Evolutionary conservation across 2,329 filamentous ascomycete species (phyloP).

Genomic region (Podosphaera aphanis): DNA sequence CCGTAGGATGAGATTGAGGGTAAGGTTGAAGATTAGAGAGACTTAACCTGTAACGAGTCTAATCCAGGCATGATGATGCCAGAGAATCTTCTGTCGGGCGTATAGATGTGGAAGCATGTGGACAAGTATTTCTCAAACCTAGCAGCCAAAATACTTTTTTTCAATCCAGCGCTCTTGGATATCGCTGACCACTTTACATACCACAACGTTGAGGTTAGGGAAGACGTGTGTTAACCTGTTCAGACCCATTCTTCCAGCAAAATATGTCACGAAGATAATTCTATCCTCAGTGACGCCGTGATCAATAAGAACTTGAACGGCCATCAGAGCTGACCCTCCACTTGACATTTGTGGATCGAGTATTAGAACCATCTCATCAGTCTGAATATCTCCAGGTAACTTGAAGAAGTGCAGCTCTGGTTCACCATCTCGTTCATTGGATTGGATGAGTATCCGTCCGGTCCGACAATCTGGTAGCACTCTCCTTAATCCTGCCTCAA

Average conservation of each 20-base stretch:
- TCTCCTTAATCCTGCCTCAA: slow-evolving; percentile 70
- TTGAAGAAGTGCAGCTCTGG: slow-evolving; percentile 82
- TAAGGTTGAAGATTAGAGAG: no score
- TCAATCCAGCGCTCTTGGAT: slow-evolving; percentile 39
- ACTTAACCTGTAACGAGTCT: no score
- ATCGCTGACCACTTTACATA: slow-evolving; percentile 60
- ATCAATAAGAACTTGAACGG: slow-evolving; percentile 83
- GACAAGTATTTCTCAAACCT: not conserved
- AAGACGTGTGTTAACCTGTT: slow-evolving; percentile 75
- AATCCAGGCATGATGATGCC: no score
- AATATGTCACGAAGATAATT: slow-evolving; percentile 85
- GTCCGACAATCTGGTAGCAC: slow-evolving; percentile 84
- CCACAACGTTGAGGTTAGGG: slow-evolving; percentile 64
- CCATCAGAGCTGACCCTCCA: slow-evolving; percentile 72
- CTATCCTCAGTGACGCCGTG: slow-evolving; percentile 66
- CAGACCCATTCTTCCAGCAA: slow-evolving; percentile 62
- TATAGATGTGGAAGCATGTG: no score
- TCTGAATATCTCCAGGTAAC: slow-evolving; percentile 47
- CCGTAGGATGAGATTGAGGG: no score
- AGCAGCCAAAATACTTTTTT: slow-evolving; percentile 7
- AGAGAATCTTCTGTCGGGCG: no score
- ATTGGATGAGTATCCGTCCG: slow-evolving; percentile 76
- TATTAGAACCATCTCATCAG: slow-evolving; percentile 61
- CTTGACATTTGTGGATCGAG: slow-evolving; percentile 89
- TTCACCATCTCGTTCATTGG: slow-evolving; percentile 62